Percentiles rank a stretch among this genome's conserved stretches.
These are phyloP conservation scores for Paraphaeosphaeria sporulosa DNA, from an alignment of 2,329 filamentous ascomycete genomes.

Conservation along the genomic window DNA sequence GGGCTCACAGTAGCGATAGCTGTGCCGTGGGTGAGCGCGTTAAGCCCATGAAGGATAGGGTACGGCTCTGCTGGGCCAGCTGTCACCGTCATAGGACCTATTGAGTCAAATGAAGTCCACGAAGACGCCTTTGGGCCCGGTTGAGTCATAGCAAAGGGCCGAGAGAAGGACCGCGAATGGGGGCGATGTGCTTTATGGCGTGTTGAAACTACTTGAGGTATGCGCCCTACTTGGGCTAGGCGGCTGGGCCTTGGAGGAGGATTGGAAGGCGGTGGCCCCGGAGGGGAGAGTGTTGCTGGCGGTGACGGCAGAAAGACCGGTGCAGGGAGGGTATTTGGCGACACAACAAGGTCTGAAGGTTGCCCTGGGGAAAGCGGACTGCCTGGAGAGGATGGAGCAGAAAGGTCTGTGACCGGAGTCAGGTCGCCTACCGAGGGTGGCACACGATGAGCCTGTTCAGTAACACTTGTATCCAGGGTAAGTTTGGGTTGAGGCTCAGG, in stretches of 20 bases:
- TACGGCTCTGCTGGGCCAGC: constrained; percentile 43
- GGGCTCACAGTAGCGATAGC: constrained; percentile 47
- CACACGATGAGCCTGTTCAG: background rate
- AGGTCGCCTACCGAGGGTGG: constrained; percentile 33
- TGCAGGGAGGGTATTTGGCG: constrained; percentile 4
- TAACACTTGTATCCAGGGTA: constrained; percentile 14
- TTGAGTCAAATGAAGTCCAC: constrained; percentile 44
- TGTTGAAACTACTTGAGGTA: constrained; percentile 79
- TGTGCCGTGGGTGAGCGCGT: constrained; percentile 45
- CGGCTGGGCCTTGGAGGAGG: constrained; percentile 64
- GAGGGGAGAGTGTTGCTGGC: constrained; percentile 29
- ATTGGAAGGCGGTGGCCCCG: constrained; percentile 31
- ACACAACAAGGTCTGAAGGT: constrained; percentile 7
- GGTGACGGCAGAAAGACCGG: constrained; percentile 11
- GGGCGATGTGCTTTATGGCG: constrained; percentile 68
- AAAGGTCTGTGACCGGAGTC: constrained; percentile 46
- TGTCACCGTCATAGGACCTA: constrained; percentile 35
- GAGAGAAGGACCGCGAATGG: constrained; percentile 82
- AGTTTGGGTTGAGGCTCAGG: constrained; percentile 13
- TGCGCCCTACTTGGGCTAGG: constrained; percentile 82
- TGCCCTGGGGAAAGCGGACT: constrained; percentile 25
- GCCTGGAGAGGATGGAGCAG: constrained; percentile 39
- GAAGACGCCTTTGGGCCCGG: constrained; percentile 46
- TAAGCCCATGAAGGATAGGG: constrained; percentile 44
- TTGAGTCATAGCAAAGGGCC: constrained; percentile 70